These are phyloP conservation scores for Parafenestella ontariensis DNA, from an alignment of 2,329 filamentous ascomycete species.

Conservation along the genomic window DNA sequence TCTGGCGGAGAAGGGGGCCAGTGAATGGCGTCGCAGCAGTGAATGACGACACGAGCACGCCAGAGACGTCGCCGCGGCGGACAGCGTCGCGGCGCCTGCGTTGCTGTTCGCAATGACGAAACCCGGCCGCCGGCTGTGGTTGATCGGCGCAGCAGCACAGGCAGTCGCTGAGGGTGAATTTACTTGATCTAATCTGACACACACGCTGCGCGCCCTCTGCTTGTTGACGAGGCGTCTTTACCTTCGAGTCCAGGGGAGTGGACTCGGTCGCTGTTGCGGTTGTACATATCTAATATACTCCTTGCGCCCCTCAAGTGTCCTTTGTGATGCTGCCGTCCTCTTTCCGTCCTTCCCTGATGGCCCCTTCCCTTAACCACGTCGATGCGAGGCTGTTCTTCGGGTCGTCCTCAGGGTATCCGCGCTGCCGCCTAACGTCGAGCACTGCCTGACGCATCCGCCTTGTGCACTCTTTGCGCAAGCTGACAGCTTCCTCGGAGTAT, in stretches of 20 bases:
- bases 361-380: conserved; percentile 73
- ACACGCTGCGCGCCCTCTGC: conserved; percentile 29
- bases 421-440: conserved; percentile 73
- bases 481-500: conserved; percentile 75
- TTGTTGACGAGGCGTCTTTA: conserved; percentile 9
- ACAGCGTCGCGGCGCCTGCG: conserved; percentile 15
- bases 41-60: conserved; percentile 47
- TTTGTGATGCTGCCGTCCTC: conserved; percentile 67
- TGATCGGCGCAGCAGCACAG: conserved; percentile 27
- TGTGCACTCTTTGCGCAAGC: conserved; percentile 81
- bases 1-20: conserved; percentile 2
- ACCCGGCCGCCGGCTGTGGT: conserved; percentile 30
- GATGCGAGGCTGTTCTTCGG: conserved; percentile 77
- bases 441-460: conserved; percentile 79
- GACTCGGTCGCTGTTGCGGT: not conserved
- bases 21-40: conserved; percentile 28
- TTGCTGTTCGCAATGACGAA: conserved; percentile 23
- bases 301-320: conserved; percentile 53
- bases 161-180: conserved; percentile 57
- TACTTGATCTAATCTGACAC: conserved; percentile 70
- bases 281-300: conserved; percentile 8
- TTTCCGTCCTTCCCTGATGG: conserved; percentile 63
- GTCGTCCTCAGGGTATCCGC: conserved; percentile 82
- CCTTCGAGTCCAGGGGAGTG: not conserved
- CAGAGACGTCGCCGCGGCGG: conserved; percentile 30